phyloP scores from a whole-genome alignment of 2,329 filamentous ascomycete species.

The Thelonectria rubi region DNA sequence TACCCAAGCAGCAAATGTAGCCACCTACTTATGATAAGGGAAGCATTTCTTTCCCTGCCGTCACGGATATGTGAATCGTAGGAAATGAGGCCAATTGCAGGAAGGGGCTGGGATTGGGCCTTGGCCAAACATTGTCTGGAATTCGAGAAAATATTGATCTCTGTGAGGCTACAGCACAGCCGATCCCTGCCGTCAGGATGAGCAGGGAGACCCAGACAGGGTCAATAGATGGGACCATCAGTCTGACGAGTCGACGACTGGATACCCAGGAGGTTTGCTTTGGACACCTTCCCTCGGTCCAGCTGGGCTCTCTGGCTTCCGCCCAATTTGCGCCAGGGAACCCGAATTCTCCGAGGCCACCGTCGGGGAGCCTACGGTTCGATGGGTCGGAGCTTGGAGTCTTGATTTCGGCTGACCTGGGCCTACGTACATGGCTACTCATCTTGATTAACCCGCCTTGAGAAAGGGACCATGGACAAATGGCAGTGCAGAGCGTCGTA shows the following conservation, averaged over 20 bases:
- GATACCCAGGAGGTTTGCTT: neutral
- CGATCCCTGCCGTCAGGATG: neutral
- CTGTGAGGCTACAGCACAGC: neutral
- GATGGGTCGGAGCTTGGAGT: neutral
- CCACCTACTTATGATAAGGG: neutral
- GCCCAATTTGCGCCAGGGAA: neutral
- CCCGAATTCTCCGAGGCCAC: slow-evolving; percentile 4
- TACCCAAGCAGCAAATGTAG: neutral
- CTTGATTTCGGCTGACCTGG: no score
- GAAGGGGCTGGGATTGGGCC: neutral
- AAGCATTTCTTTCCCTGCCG: neutral
- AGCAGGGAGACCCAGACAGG: slow-evolving; percentile 3
- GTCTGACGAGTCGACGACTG: slow-evolving; percentile 15
- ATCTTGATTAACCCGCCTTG: no score
- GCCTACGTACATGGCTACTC: no score
- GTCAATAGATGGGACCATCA: slow-evolving; percentile 11
- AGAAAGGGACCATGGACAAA: neutral
- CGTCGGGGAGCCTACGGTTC: slow-evolving; percentile 1
- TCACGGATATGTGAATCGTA: neutral
- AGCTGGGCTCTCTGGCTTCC: neutral
- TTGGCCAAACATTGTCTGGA: neutral
- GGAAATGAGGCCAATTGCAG: neutral
- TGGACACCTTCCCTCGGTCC: neutral
- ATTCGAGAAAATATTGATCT: neutral
- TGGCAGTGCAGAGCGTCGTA: neutral